Conservation (phyloP, 805 yeast genomes). For the Candida silvatica region DNA sequence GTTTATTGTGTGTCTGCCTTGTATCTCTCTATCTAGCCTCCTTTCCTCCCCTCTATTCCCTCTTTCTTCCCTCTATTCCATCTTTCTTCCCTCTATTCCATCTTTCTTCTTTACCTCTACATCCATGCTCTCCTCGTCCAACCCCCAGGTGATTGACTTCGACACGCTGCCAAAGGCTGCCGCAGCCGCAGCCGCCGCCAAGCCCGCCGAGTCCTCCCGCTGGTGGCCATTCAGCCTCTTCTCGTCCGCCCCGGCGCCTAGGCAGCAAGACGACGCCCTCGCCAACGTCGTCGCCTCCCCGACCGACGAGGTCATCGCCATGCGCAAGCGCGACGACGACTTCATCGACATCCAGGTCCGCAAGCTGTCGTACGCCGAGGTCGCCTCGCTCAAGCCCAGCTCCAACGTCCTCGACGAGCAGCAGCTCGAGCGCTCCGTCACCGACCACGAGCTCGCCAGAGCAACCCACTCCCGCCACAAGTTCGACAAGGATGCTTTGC, state of each 20-base stretch:
- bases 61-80: background rate
- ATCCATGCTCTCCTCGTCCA: background rate
- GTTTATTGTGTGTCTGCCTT: no score
- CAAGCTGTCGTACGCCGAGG: slow-evolving; percentile 46
- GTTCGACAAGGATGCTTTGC: slow-evolving; percentile 3
- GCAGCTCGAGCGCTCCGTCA: slow-evolving; percentile 23
- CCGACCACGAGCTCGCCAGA: slow-evolving; percentile 24
- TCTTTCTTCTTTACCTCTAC: background rate
- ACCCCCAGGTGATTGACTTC: background rate
- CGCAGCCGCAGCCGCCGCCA: background rate
- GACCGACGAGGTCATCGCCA: slow-evolving; percentile 23
- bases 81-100: background rate
- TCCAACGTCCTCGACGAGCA: slow-evolving; percentile 19
- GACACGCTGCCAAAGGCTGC: no score
- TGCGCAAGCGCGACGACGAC: slow-evolving; percentile 29
- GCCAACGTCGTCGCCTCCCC: slow-evolving; percentile 6
- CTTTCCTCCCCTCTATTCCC: background rate
- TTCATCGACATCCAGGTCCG: slow-evolving; percentile 38
- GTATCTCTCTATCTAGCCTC: no score
- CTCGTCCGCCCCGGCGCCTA: background rate
- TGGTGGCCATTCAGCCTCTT: background rate
- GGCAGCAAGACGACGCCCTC: background rate
- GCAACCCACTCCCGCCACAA: slow-evolving; percentile 11
- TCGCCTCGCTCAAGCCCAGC: slow-evolving; percentile 27
- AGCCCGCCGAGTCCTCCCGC: background rate